Percentiles rank a stretch among this genome's conserved stretches.
These are phyloP conservation scores for Actinomortierella wolfii DNA, from an alignment of 371 early-diverging fungal genomes.

Conservation along the genomic window DNA sequence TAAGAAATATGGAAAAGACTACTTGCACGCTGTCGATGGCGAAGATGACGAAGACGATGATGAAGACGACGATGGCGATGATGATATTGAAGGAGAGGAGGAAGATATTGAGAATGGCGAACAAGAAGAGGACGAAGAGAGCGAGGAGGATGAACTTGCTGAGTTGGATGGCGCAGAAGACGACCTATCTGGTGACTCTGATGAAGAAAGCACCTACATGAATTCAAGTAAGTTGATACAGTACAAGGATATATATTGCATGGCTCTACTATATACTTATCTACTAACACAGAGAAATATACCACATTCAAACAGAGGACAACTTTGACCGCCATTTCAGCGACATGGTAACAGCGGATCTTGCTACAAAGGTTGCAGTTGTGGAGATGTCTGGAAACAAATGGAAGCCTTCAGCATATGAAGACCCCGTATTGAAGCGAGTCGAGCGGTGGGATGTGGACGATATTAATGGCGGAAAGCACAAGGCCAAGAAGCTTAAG, in stretches of 20 bases:
- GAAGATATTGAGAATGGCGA: conserved; percentile 23
- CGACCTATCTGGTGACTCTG: conserved; percentile 23
- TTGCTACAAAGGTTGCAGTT: conserved; percentile 41
- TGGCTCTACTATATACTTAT: not conserved
- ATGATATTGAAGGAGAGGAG: conserved; percentile 24
- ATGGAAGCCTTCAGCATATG: conserved; percentile 47
- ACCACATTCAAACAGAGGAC: conserved; percentile 28
- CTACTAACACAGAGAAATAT: not conserved
- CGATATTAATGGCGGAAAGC: conserved; percentile 32
- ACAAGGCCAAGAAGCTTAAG: conserved; percentile 39
- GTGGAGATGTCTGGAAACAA: conserved; percentile 40
- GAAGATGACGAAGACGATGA: conserved; percentile 48
- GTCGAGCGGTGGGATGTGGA: conserved; percentile 47
- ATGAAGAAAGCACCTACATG: conserved; percentile 26
- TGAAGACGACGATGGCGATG: conserved; percentile 41
- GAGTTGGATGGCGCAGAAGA: conserved; percentile 31
- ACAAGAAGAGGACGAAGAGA: conserved; percentile 39
- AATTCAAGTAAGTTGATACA: conserved; percentile 26
- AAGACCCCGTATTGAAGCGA: conserved; percentile 53
- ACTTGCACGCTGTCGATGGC: conserved; percentile 39
- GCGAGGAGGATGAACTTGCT: conserved; percentile 22
- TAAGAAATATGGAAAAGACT: conserved; percentile 38
- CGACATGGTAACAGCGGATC: conserved; percentile 33
- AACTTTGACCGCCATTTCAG: conserved; percentile 42
- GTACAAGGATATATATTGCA: conserved; percentile 5